phyloP scores from a whole-genome alignment of 2,329 filamentous ascomycete species.

The Pyrenochaeta sp. region DNA sequence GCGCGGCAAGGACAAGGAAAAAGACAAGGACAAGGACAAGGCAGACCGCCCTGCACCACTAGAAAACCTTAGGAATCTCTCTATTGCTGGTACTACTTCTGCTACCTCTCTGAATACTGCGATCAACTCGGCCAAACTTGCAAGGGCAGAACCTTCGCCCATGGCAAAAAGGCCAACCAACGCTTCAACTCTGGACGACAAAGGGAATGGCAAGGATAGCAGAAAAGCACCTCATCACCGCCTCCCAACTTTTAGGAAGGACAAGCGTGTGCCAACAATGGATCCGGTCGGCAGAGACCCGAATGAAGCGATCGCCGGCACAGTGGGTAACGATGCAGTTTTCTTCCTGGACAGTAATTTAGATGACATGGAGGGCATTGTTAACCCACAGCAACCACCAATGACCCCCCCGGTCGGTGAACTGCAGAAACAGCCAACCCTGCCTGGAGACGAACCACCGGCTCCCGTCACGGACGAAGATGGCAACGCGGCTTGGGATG shows the following conservation, averaged over 20 bases:
- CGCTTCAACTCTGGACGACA: constrained; percentile 32
- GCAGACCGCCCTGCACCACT: constrained; percentile 44
- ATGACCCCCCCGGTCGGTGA: constrained; percentile 71
- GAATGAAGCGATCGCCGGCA: constrained; percentile 51
- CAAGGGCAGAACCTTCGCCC: constrained; percentile 40
- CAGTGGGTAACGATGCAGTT: constrained; percentile 64
- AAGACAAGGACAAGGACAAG: constrained; percentile 56
- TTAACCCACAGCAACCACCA: constrained; percentile 69
- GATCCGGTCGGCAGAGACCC: constrained; percentile 54
- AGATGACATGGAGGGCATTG: constrained; percentile 88
- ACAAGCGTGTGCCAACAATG: constrained; percentile 38
- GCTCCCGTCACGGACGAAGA: constrained; percentile 48
- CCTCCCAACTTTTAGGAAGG: constrained; percentile 61
- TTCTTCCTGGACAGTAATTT: constrained; percentile 89
- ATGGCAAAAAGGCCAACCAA: constrained; percentile 36
- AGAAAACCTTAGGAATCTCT: constrained; percentile 52
- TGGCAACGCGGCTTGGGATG: constrained; percentile 76
- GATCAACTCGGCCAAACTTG: constrained; percentile 35
- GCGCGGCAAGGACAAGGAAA: constrained; percentile 55
- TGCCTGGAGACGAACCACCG: constrained; percentile 40
- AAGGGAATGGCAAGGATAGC: constrained; percentile 28
- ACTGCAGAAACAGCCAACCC: constrained; percentile 57
- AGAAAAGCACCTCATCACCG: constrained; percentile 48
- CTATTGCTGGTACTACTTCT: constrained; percentile 39
- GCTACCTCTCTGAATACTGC: constrained; percentile 51